Evolutionary conservation across 495 filamentous ascomycete species (phyloP).

Genomic region (Trichocladium uniseriatum): DNA sequence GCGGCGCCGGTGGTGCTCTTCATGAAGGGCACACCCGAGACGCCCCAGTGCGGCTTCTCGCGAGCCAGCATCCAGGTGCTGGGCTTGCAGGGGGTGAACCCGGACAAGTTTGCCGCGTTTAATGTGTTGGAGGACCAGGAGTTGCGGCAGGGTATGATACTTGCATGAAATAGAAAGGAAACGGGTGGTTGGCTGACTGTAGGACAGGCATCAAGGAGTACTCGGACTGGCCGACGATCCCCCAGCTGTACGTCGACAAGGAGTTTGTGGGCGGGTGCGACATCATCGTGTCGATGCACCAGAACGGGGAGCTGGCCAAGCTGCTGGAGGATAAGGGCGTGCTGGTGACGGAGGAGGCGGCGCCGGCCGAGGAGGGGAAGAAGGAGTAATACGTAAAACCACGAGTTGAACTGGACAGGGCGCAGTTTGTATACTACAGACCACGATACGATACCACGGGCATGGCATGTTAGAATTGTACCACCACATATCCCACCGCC

Average conservation of each 20-base stretch:
- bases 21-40: slow-evolving; percentile 98
- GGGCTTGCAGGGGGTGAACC: slow-evolving; percentile 89
- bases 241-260: slow-evolving; percentile 88
- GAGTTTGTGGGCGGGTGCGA: slow-evolving; percentile 97
- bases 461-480: slow-evolving; percentile 5
- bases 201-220: slow-evolving; percentile 91
- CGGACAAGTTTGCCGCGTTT: slow-evolving; percentile 91
- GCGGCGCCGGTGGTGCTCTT: slow-evolving; percentile 91
- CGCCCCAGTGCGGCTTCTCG: slow-evolving; percentile 96
- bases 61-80: slow-evolving; percentile 91
- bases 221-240: slow-evolving; percentile 98
- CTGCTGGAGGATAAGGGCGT: slow-evolving; percentile 85
- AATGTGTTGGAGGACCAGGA: slow-evolving; percentile 92
- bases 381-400: slow-evolving; percentile 9
- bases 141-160: slow-evolving; percentile 68
- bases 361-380: slow-evolving; percentile 12
- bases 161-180: too few species aligned
- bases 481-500: neutral
- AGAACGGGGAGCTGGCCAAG: slow-evolving; percentile 88
- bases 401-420: neutral
- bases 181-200: neutral
- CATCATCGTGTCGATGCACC: slow-evolving; percentile 95
- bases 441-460: neutral
- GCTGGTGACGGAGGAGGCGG: slow-evolving; percentile 30
- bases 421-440: slow-evolving; percentile 1